Conservation (phyloP, 495 filamentous ascomycete genomes). For the Wilcoxina mikolae region DNA sequence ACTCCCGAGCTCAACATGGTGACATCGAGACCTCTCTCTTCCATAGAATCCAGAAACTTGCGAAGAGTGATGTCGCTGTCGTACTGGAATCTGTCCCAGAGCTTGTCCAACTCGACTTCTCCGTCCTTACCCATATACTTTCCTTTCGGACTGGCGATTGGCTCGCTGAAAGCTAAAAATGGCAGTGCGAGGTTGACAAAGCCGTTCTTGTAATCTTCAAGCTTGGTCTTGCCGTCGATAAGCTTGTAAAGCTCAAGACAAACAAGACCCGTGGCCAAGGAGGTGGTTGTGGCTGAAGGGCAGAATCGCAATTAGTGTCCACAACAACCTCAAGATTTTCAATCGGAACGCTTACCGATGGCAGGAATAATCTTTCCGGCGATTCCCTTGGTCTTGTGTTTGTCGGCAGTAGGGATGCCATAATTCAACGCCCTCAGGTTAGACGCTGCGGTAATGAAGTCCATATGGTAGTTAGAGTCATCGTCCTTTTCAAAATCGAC, state of each 20-base stretch:
- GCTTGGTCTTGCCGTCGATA: slow-evolving; percentile 81
- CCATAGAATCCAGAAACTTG: slow-evolving; percentile 70
- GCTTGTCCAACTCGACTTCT: slow-evolving; percentile 78
- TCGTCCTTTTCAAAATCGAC: slow-evolving; percentile 99
- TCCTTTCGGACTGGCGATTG: slow-evolving; percentile 80
- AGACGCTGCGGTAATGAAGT: slow-evolving; percentile 95
- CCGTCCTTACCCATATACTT: slow-evolving; percentile 57
- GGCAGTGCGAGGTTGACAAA: slow-evolving; percentile 94
- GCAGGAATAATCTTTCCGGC: slow-evolving; percentile 99
- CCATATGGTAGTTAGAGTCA: slow-evolving; percentile 94
- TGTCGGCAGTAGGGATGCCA: slow-evolving; percentile 77
- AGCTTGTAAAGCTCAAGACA: slow-evolving; percentile 92
- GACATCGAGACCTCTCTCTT: slow-evolving; percentile 61
- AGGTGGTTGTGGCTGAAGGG: slow-evolving; percentile 57
- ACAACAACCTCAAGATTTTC: background rate
- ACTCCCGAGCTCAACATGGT: slow-evolving; percentile 94
- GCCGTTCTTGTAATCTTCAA: slow-evolving; percentile 98
- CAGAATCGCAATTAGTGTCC: slow-evolving; percentile 1
- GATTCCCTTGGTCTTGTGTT: slow-evolving; percentile 96
- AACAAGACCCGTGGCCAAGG: slow-evolving; percentile 86
- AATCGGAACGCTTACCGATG: slow-evolving; percentile 41
- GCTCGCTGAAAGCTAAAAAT: slow-evolving; percentile 97
- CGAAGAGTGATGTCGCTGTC: slow-evolving; percentile 60
- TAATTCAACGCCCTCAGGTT: slow-evolving; percentile 97
- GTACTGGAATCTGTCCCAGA: slow-evolving; percentile 96